Evolutionary conservation across 495 filamentous ascomycete genomes (phyloP).

Genomic region (Oleoguttula mirabilis): DNA sequence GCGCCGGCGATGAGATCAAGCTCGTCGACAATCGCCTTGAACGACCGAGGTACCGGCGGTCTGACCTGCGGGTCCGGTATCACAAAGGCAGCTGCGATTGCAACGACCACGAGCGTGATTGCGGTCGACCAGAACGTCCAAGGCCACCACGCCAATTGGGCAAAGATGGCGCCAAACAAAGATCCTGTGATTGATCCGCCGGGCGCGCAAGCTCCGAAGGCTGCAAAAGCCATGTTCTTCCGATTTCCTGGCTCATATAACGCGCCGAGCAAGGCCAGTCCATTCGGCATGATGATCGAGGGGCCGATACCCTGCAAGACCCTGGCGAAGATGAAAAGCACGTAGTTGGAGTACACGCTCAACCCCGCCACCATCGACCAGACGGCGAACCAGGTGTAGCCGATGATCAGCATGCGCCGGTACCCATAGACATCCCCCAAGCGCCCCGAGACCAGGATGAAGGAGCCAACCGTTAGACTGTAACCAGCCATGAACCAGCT

Average conservation of each 20-base stretch:
- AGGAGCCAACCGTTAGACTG: constrained; percentile 22
- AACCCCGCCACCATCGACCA: constrained; percentile 39
- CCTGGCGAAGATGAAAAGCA: constrained; percentile 29
- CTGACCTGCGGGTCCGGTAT: constrained; percentile 36
- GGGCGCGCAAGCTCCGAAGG: constrained; percentile 46
- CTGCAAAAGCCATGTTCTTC: constrained; percentile 51
- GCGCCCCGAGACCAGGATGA: constrained; percentile 21
- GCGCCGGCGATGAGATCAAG: constrained; percentile 41
- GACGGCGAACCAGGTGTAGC: constrained; percentile 21
- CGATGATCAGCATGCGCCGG: constrained; percentile 13
- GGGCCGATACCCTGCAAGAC: constrained; percentile 31
- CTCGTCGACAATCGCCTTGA: constrained; percentile 17
- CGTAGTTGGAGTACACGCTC: constrained; percentile 28
- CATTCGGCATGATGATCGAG: constrained; percentile 28
- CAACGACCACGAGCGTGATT: constrained; percentile 34
- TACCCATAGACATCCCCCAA: constrained; percentile 22
- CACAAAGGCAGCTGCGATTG: constrained; percentile 31
- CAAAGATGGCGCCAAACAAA: constrained; percentile 40
- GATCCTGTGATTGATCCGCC: constrained; percentile 40
- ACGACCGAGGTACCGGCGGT: constrained; percentile 3
- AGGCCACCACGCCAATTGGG: constrained; percentile 50
- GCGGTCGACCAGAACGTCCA: constrained; percentile 52
- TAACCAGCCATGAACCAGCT: constrained; percentile 21
- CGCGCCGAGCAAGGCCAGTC: constrained; percentile 33
- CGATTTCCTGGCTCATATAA: constrained; percentile 41